Conservation (phyloP, 2,329 filamentous ascomycete genomes). For the Dactylellina sp. region DNA sequence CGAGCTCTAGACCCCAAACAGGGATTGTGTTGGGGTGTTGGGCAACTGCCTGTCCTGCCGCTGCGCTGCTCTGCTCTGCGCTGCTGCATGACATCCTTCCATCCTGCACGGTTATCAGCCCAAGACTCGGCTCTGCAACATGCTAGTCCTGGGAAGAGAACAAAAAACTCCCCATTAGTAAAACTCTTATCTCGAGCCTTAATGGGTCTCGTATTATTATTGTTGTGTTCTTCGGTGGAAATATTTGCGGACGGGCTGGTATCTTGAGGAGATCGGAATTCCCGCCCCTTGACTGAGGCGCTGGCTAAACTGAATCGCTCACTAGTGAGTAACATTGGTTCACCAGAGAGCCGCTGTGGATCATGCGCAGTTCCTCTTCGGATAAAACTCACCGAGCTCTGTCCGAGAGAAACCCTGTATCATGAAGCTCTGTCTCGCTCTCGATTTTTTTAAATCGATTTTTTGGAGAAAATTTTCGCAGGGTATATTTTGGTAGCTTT, state of each 20-base stretch:
- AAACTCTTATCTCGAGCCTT: no score
- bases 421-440: conserved; percentile 15
- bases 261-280: conserved; percentile 16
- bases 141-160: no score
- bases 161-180: no score
- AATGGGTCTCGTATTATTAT: no score
- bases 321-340: no score
- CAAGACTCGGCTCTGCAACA: background rate
- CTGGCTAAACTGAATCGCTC: conserved; percentile 5
- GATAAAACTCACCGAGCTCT: conserved; percentile 52
- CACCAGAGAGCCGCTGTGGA: background rate
- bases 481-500: no score
- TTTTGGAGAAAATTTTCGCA: conserved; percentile 2
- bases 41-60: no score
- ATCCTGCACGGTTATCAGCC: conserved; percentile 8
- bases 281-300: conserved; percentile 22
- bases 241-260: background rate
- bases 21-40: no score
- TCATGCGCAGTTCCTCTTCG: conserved; percentile 22
- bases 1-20: no score
- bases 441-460: conserved; percentile 8
- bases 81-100: background rate
- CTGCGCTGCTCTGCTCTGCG: background rate
- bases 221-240: background rate
- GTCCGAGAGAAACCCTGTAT: conserved; percentile 28